Conservation (phyloP, 2,329 filamentous ascomycete species). For the Fusarium avenaceum region DNA sequence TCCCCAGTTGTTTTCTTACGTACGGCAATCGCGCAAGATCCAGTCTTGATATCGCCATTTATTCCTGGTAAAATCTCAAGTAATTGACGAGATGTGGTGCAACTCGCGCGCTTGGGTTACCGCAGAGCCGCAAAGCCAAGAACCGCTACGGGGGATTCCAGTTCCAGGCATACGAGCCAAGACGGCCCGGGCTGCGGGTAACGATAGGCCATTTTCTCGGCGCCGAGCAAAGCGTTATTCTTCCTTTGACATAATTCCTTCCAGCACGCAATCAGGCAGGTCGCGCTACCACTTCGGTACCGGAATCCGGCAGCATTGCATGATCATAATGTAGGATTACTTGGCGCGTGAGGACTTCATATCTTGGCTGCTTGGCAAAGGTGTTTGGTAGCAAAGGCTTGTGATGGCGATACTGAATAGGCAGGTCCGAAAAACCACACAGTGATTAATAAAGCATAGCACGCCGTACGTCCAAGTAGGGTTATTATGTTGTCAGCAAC, state of each 20-base stretch:
- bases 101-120: not conserved
- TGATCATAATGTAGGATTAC: not conserved
- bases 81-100: conserved; percentile 4
- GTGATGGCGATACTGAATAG: conserved; percentile 7
- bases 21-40: conserved; percentile 22
- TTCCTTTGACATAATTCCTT: not conserved
- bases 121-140: conserved; percentile 29
- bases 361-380: conserved; percentile 13
- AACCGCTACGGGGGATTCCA: not conserved
- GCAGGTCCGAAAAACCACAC: conserved; percentile 16
- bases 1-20: too few relatives aligned
- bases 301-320: conserved; percentile 3
- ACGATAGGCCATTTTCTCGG: conserved; percentile 18
- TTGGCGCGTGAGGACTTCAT: not conserved
- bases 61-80: conserved; percentile 14
- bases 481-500: conserved; percentile 14
- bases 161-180: conserved; percentile 1
- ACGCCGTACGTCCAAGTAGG: not conserved
- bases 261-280: conserved; percentile 24
- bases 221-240: conserved; percentile 1
- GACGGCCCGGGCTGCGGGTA: conserved; percentile 5
- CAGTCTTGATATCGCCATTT: conserved; percentile 27
- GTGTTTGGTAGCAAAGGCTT: not conserved
- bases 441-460: not conserved
- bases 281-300: not conserved